Percentiles rank a stretch among this genome's conserved stretches.
Conservation (phyloP, 2,329 filamentous ascomycete genomes). For the Aspergillus transmontanensis region DNA sequence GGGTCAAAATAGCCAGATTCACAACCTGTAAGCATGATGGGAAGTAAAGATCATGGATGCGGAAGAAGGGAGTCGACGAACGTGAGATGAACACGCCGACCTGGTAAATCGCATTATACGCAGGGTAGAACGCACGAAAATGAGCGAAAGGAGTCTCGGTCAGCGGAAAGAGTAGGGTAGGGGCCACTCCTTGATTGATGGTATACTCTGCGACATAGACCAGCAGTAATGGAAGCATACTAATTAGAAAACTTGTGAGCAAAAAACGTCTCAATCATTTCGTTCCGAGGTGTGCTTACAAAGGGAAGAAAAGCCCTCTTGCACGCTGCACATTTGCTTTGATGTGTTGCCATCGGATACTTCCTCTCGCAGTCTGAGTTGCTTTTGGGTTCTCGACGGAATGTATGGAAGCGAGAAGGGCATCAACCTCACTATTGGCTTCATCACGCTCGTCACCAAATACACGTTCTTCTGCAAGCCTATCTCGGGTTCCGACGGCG, state of each 20-base stretch:
- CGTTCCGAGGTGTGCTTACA: constrained; percentile 47
- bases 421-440: constrained; percentile 29
- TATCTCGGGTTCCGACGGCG: constrained; percentile 49
- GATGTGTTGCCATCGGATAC: constrained; percentile 42
- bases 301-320: constrained; percentile 70
- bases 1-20: constrained; percentile 73
- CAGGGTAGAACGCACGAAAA: constrained; percentile 88
- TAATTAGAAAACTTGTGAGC: constrained; percentile 29
- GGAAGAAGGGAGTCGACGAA: constrained; percentile 84
- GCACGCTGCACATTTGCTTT: constrained; percentile 65
- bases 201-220: constrained; percentile 97
- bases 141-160: constrained; percentile 73
- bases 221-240: constrained; percentile 86
- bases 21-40: constrained; percentile 79
- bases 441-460: constrained; percentile 24
- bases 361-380: constrained; percentile 12
- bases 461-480: constrained; percentile 40
- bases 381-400: constrained; percentile 23
- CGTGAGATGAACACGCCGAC: constrained; percentile 92
- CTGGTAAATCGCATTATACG: constrained; percentile 94
- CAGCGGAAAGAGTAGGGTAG: constrained; percentile 85
- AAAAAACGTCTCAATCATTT: neutral
- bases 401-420: constrained; percentile 31
- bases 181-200: constrained; percentile 92
- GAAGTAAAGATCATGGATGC: constrained; percentile 77